Evolutionary conservation across 805 yeast genomes (phyloP).

Genomic region (Phaffomyces opuntiae): DNA sequence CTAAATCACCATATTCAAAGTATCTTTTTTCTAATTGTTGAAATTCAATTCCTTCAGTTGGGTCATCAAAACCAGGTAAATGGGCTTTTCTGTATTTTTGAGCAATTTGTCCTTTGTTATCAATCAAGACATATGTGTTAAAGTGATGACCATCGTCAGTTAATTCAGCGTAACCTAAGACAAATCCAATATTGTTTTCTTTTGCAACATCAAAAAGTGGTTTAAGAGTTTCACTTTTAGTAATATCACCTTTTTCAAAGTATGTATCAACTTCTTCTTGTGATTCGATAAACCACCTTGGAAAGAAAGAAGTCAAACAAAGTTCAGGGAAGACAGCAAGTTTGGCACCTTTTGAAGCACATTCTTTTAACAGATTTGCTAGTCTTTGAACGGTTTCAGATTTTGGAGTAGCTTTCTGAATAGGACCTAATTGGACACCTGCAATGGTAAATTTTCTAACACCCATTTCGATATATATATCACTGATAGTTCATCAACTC

Average conservation of each 20-base stretch:
- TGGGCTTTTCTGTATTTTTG: conserved; percentile 32
- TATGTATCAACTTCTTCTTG: conserved; percentile 30
- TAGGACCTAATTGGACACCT: conserved; percentile 30
- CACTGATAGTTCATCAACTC: not conserved
- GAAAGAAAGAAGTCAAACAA: conserved; percentile 31
- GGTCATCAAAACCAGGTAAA: conserved; percentile 29
- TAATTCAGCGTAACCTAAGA: conserved; percentile 32
- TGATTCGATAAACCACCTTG: conserved; percentile 28
- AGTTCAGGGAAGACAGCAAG: conserved; percentile 32
- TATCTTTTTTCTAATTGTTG: conserved; percentile 35
- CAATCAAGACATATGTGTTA: conserved; percentile 29
- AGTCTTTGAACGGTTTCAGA: conserved; percentile 26
- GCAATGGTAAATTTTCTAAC: conserved; percentile 26
- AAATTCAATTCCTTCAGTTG: conserved; percentile 26
- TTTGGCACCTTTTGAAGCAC: conserved; percentile 26
- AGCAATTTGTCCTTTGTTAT: conserved; percentile 24
- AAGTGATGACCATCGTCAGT: conserved; percentile 31
- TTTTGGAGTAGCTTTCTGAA: conserved; percentile 25
- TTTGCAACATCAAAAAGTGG: conserved; percentile 29
- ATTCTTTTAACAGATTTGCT: conserved; percentile 23
- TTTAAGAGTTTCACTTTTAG: conserved; percentile 20
- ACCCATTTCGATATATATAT: conserved; percentile 6
- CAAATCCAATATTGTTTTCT: conserved; percentile 25
- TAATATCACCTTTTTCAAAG: conserved; percentile 30
- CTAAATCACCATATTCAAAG: conserved; percentile 31